These are phyloP conservation scores for Trifolium subterraneum DNA, from an alignment of 306 rosid species.

Conservation along the genomic window DNA sequence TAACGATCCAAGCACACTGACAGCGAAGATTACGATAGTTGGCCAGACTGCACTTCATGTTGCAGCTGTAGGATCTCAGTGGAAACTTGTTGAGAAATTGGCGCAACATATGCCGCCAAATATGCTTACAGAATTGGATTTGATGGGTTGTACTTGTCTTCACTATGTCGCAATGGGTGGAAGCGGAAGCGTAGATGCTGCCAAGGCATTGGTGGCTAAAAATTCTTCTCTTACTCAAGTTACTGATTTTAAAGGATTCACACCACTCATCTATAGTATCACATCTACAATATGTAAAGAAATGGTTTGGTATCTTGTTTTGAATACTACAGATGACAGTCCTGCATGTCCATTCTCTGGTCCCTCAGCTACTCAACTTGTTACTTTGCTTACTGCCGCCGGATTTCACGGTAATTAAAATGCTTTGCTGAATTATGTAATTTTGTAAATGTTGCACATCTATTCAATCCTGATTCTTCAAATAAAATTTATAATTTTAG, in stretches of 20 bases:
- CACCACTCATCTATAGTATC: slow-evolving; percentile 55
- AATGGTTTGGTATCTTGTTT: slow-evolving; percentile 63
- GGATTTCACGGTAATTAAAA: slow-evolving; percentile 56
- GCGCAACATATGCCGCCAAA: slow-evolving; percentile 39
- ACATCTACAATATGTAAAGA: slow-evolving; percentile 42
- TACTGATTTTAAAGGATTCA: slow-evolving; percentile 42
- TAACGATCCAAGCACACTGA: slow-evolving; percentile 46
- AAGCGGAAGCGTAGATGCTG: slow-evolving; percentile 45
- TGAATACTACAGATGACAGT: slow-evolving; percentile 50
- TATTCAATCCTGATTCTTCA: no score
- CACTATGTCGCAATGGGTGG: slow-evolving; percentile 61
- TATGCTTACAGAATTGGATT: slow-evolving; percentile 41
- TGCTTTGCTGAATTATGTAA: no score
- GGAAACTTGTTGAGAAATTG: slow-evolving; percentile 52
- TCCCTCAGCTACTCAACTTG: slow-evolving; percentile 40
- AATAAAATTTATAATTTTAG: no score
- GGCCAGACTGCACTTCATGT: slow-evolving; percentile 50
- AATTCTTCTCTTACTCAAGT: slow-evolving; percentile 47
- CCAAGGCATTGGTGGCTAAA: slow-evolving; percentile 49
- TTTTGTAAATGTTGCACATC: no score
- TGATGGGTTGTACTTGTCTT: slow-evolving; percentile 50
- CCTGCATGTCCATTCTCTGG: slow-evolving; percentile 56
- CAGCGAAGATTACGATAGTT: slow-evolving; percentile 43
- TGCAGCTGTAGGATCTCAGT: slow-evolving; percentile 52
- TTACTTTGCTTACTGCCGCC: slow-evolving; percentile 54